Percentiles rank a stretch among this genome's conserved stretches.
Evolutionary conservation across 352 stramenopile genomes (phyloP).

Genomic region (Phytophthora melonis): DNA sequence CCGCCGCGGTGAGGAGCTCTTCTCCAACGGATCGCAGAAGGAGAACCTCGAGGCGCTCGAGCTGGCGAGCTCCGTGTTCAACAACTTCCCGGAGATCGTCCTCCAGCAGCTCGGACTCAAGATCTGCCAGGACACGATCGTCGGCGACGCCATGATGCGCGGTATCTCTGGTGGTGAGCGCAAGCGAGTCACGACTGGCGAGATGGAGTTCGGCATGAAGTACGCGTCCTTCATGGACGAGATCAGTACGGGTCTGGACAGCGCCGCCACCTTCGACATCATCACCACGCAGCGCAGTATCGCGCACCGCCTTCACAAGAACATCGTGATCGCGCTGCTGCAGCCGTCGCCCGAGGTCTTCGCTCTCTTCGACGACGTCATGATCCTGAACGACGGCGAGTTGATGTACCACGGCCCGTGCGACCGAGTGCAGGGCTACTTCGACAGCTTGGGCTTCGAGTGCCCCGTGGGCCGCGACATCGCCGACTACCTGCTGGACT

Average conservation of each 20-base stretch:
- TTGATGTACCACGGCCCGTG: conserved; percentile 77
- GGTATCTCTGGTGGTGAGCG: conserved; percentile 71
- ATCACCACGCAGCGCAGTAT: conserved; percentile 37
- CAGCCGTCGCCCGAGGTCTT: conserved; percentile 92
- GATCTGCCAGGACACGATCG: conserved; percentile 64
- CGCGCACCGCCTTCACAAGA: conserved; percentile 35
- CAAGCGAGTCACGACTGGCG: conserved; percentile 73
- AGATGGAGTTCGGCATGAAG: conserved; percentile 86
- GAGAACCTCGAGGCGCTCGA: conserved; percentile 23
- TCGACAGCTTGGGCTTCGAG: conserved; percentile 47
- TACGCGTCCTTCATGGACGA: conserved; percentile 87
- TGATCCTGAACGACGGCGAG: conserved; percentile 73
- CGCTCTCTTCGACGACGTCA: conserved; percentile 72
- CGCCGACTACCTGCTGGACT: conserved; percentile 36
- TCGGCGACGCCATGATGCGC: conserved; percentile 61
- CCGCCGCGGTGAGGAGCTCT: conserved; percentile 21
- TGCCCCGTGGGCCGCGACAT: conserved; percentile 39
- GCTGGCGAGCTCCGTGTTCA: conserved; percentile 13
- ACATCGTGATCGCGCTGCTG: conserved; percentile 70
- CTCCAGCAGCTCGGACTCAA: conserved; percentile 37
- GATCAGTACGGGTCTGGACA: conserved; percentile 92
- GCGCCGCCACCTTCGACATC: conserved; percentile 56
- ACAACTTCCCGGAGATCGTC: conserved; percentile 26
- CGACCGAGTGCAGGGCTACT: conserved; percentile 60
- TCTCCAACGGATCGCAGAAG: conserved; percentile 18